Evolutionary conservation across 768 basidiomycete genomes (phyloP), one percentile per base, ranked within the genome.

Genomic region (Leucocoprinus sp.): DNA sequence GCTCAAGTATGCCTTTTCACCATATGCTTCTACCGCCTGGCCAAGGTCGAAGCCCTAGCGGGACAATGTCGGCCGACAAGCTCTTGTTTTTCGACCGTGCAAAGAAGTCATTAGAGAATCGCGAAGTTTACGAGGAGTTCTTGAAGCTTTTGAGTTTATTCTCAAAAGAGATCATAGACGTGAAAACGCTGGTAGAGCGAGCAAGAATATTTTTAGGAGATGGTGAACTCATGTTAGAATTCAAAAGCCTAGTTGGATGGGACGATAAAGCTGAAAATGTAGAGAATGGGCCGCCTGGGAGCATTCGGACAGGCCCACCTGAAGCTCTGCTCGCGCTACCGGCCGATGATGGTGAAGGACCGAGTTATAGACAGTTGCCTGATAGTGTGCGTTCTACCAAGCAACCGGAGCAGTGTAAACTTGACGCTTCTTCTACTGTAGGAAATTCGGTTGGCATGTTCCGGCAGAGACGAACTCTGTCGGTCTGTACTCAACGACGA

Each of bases 401-500:
- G 19, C n/a, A 12, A 18, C 15, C 12, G 26, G 12, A 17, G 15
- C 39, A 6, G 17, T 9, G 28, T 3, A n/a, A 17, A 3, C 1
- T 41, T 44, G 48, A 43, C 49, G 33, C 37, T 37, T 37, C 47
- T 43, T 50, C 50, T 41, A 52, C 56, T 52, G 46, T 44, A 96
- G 93, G 95, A 98, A 67, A 78, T 84, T 52, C 74, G 78, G 31
- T 65, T 97, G 15, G 87, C 91, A 21, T 98, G 96, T 60, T 96
- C 96, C 2, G 93, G 88, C 8, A 82, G 96, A 22, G 93, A 97
- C 56, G 80, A 91, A 51, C 82, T 97, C 45, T 93, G 89, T 59
- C 88, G 93, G 60, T 92, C 91, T 22, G 93, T 99, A 22, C 75
- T 99, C 37, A 99, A 99, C 59, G 93, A 98, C 58, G 79, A 84